Conservation (phyloP, 1,139 yeast species). For the Yamadazyma sp. region DNA sequence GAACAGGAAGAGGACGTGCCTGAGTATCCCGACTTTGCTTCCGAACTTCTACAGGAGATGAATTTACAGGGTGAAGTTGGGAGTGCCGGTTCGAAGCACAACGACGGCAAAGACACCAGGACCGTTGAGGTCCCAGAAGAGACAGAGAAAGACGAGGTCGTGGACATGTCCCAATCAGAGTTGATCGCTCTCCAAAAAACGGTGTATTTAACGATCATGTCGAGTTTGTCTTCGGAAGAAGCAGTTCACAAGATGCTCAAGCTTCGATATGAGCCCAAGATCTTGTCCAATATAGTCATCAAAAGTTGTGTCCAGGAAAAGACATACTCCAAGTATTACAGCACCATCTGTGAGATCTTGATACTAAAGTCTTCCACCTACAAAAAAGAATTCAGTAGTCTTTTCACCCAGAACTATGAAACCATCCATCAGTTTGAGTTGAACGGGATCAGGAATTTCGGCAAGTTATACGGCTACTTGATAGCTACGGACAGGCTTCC, state of each 20-base stretch:
- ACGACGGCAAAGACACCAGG: conserved; percentile 12
- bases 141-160: conserved; percentile 8
- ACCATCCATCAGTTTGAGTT: conserved; percentile 69
- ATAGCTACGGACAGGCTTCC: conserved; percentile 69
- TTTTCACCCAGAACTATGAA: conserved; percentile 58
- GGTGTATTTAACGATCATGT: conserved; percentile 81
- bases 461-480: conserved; percentile 84
- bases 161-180: conserved; percentile 72
- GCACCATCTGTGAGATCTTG: conserved; percentile 72
- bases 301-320: conserved; percentile 87
- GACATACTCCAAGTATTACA: conserved; percentile 83
- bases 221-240: conserved; percentile 93
- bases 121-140: conserved; percentile 8
- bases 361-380: conserved; percentile 46
- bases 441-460: conserved; percentile 73
- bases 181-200: conserved; percentile 65
- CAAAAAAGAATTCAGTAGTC: conserved; percentile 51
- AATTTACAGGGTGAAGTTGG: conserved; percentile 18
- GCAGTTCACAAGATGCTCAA: conserved; percentile 81
- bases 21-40: conserved; percentile 23
- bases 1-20: conserved; percentile 50
- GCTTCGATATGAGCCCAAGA: conserved; percentile 35
- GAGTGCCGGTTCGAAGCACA: conserved; percentile 15
- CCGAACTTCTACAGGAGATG: conserved; percentile 20
- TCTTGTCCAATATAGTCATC: conserved; percentile 72